phyloP scores from a whole-genome alignment of 768 basidiomycete genomes.

The Galerina sulciceps region DNA sequence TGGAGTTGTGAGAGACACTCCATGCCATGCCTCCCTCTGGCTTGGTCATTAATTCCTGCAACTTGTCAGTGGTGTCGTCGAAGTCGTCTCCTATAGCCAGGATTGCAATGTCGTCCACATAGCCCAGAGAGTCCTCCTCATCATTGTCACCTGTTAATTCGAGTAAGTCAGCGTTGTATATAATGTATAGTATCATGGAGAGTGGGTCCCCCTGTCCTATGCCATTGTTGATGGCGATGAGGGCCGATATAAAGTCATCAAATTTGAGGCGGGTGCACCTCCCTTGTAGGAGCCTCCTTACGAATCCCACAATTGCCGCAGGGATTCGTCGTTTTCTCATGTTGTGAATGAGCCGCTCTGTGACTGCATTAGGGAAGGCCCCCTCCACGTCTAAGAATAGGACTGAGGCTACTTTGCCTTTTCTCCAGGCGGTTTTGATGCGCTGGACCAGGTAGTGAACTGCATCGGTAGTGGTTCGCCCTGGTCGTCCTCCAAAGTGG shows the following conservation, averaged over 20 bases:
- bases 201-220: constrained; percentile 25
- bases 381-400: constrained; percentile 48
- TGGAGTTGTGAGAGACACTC: constrained; percentile 11
- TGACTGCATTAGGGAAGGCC: constrained; percentile 42
- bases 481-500: constrained; percentile 44
- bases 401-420: constrained; percentile 32
- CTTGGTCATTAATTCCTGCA: too few relatives aligned
- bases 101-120: constrained; percentile 31
- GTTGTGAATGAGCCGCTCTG: constrained; percentile 32
- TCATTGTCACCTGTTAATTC: constrained; percentile 1
- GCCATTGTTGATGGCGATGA: constrained; percentile 16
- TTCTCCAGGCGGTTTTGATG: constrained; percentile 42
- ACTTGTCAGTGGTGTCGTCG: not conserved
- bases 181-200: constrained; percentile 24
- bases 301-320: constrained; percentile 13
- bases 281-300: not conserved
- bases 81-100: not conserved
- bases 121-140: constrained; percentile 17
- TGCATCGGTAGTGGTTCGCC: constrained; percentile 39
- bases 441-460: constrained; percentile 32
- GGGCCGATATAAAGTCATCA: constrained; percentile 16
- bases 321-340: constrained; percentile 31
- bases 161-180: constrained; percentile 21
- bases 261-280: constrained; percentile 12
- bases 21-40: too few relatives aligned